These are phyloP conservation scores for Pyrenochaeta sp. DNA, from an alignment of 2,329 filamentous ascomycete species.

Conservation along the genomic window DNA sequence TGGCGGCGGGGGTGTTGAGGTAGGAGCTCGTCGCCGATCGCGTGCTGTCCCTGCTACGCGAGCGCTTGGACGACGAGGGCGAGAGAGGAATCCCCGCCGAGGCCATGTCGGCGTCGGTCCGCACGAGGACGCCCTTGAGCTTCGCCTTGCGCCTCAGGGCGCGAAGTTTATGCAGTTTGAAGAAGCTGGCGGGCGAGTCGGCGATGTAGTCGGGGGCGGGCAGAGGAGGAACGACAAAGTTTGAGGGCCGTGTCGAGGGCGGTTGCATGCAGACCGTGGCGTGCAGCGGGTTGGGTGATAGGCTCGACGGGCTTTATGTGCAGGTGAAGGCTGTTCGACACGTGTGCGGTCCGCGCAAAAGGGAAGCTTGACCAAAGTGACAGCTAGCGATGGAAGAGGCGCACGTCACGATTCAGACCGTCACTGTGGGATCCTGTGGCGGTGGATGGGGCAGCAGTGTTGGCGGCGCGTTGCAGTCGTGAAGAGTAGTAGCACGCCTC, in stretches of 20 bases:
- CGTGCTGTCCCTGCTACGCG: slow-evolving; percentile 48
- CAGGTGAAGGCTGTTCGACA: slow-evolving; percentile 7
- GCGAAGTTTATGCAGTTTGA: slow-evolving; percentile 51
- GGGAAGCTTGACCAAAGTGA: slow-evolving; percentile 2
- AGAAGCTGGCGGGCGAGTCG: slow-evolving; percentile 18
- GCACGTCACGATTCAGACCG: too few species aligned
- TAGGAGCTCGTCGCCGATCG: slow-evolving; percentile 37
- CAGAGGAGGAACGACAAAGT: slow-evolving; percentile 23
- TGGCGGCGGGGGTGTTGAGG: slow-evolving; percentile 31
- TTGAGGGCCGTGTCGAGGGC: slow-evolving; percentile 29
- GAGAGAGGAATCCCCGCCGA: slow-evolving; percentile 41
- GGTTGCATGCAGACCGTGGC: slow-evolving; percentile 18
- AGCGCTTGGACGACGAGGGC: slow-evolving; percentile 49
- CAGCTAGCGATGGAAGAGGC: slow-evolving; percentile 7
- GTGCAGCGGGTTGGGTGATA: slow-evolving; percentile 13
- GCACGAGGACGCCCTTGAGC: slow-evolving; percentile 38
- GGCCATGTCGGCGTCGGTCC: slow-evolving; percentile 32
- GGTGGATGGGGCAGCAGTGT: too few species aligned
- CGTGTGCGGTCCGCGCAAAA: slow-evolving; percentile 19
- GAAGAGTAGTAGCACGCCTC: too few species aligned
- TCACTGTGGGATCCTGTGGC: too few species aligned
- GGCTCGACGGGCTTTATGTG: slow-evolving; percentile 9
- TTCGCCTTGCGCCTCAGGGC: slow-evolving; percentile 50
- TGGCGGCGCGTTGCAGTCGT: too few species aligned
- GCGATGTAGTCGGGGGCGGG: slow-evolving; percentile 16